Conservation (phyloP, 305 asterid genomes). For the Fraxinus platypoda region DNA sequence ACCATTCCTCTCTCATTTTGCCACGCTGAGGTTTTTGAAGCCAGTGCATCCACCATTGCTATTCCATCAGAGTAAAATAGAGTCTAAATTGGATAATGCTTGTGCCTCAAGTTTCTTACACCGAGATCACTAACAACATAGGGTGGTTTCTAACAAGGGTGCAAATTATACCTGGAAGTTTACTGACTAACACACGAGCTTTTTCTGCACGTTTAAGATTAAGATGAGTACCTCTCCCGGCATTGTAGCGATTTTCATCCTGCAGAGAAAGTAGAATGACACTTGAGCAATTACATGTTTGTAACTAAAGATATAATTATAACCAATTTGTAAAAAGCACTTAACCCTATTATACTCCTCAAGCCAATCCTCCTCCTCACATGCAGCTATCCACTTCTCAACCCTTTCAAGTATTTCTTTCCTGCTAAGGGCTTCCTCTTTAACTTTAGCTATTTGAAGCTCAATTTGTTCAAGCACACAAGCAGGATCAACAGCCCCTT, state of each 20-base stretch:
- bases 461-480: slow-evolving; percentile 45
- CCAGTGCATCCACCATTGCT: slow-evolving; percentile 54
- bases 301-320: not conserved
- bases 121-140: not conserved
- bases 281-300: not conserved
- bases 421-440: slow-evolving; percentile 51
- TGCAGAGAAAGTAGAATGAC: not conserved
- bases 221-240: not conserved
- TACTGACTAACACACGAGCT: slow-evolving; percentile 1
- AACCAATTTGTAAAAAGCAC: not conserved
- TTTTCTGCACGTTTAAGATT: slow-evolving; percentile 1
- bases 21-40: slow-evolving; percentile 45
- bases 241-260: slow-evolving; percentile 1
- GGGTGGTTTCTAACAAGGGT: not conserved
- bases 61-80: slow-evolving; percentile 15
- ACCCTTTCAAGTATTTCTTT: slow-evolving; percentile 55
- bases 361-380: slow-evolving; percentile 60
- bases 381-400: slow-evolving; percentile 54
- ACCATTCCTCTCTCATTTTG: slow-evolving; percentile 44
- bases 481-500: slow-evolving; percentile 48
- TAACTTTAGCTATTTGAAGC: slow-evolving; percentile 44
- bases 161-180: slow-evolving; percentile 4
- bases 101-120: not conserved
- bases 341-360: slow-evolving; percentile 54
- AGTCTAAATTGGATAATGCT: not conserved